Evolutionary conservation across 768 basidiomycete species (phyloP).

Genomic region (Mycena epipterygia): DNA sequence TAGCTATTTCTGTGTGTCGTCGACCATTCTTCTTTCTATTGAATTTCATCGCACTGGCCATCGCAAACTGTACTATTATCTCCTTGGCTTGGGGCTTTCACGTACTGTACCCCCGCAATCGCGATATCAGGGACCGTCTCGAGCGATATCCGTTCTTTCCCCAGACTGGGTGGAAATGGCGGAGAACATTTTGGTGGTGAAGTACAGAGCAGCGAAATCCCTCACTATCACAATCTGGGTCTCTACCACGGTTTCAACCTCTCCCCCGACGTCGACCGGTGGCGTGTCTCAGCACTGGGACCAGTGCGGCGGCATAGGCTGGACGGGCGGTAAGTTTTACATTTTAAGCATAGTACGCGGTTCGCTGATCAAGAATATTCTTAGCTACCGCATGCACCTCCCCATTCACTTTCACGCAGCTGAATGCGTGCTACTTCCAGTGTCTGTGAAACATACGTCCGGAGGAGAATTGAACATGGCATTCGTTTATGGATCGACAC

Average conservation of each 20-base stretch:
- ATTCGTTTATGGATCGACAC: too few species aligned
- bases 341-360: too few species aligned
- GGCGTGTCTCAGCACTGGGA: conserved; percentile 22
- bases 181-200: not conserved
- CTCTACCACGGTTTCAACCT: not conserved
- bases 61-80: not conserved
- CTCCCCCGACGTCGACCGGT: conserved; percentile 9
- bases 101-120: not conserved
- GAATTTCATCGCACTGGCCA: not conserved
- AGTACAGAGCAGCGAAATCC: not conserved
- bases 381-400: too few species aligned
- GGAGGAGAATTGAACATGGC: too few species aligned
- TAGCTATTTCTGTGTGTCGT: not conserved
- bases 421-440: too few species aligned
- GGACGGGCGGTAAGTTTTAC: conserved; percentile 7
- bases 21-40: not conserved
- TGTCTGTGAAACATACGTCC: too few species aligned
- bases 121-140: not conserved
- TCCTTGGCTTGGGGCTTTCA: not conserved
- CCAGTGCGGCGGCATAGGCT: conserved; percentile 28
- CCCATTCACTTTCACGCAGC: too few species aligned
- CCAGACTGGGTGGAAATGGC: not conserved
- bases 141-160: not conserved
- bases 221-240: not conserved
- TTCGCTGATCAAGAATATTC: too few species aligned